Percentiles rank a stretch among this genome's conserved stretches.
These are phyloP conservation scores for Dactylellina cionopaga DNA, from an alignment of 2,329 filamentous ascomycete species.

Conservation along the genomic window DNA sequence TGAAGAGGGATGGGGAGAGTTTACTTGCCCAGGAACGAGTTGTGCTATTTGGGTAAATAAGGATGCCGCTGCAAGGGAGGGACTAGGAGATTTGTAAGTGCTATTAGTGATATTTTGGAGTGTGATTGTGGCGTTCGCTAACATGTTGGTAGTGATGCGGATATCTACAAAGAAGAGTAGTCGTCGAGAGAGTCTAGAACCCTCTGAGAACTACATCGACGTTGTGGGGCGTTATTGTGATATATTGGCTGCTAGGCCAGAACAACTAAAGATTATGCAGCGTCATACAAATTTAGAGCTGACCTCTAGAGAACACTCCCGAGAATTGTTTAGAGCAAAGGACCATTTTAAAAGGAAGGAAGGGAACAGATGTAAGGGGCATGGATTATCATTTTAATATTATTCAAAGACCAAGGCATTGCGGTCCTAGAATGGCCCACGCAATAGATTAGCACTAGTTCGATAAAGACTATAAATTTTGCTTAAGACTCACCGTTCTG, in stretches of 20 bases:
- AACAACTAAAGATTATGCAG: too few relatives aligned
- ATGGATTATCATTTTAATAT: not conserved
- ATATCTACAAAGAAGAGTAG: conserved; percentile 45
- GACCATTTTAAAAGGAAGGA: not conserved
- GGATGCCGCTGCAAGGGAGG: conserved; percentile 66
- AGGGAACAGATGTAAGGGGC: not conserved
- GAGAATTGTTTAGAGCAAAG: not conserved
- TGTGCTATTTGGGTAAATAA: conserved; percentile 72
- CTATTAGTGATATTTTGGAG: not conserved
- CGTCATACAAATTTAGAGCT: not conserved
- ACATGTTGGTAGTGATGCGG: conserved; percentile 31
- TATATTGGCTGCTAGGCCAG: too few relatives aligned
- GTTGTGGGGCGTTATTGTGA: too few relatives aligned
- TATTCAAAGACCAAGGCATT: conserved; percentile 39
- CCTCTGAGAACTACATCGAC: too few relatives aligned
- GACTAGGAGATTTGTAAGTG: conserved; percentile 63
- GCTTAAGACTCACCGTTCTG: conserved; percentile 1
- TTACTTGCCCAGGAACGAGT: conserved; percentile 67
- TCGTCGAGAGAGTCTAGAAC: too few relatives aligned
- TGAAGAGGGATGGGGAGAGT: conserved; percentile 69
- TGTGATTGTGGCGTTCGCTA: not conserved
- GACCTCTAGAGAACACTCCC: too few relatives aligned
- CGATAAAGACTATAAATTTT: not conserved
- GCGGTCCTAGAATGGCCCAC: conserved; percentile 1
- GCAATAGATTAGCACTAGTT: not conserved